Percentiles rank a stretch among this genome's conserved stretches.
Conservation (phyloP, 768 basidiomycete species). For the Lactarius quietus region DNA sequence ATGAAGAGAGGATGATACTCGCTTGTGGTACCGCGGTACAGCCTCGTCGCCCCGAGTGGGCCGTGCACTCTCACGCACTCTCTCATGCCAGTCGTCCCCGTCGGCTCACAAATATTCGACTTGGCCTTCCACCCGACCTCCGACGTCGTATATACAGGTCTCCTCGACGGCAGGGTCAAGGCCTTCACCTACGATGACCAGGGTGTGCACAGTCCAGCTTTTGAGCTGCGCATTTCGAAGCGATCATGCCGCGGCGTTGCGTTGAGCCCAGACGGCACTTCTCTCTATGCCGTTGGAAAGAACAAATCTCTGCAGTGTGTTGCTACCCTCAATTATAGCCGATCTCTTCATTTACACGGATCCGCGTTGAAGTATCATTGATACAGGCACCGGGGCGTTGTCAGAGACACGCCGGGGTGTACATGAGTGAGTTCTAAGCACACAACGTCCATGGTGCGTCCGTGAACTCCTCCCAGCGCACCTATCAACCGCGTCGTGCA, state of each 20-base stretch:
- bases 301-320: constrained; percentile 75
- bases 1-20: not conserved
- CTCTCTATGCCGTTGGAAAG: constrained; percentile 79
- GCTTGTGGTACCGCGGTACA: not conserved
- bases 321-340: constrained; percentile 6
- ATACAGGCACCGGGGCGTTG: constrained; percentile 54
- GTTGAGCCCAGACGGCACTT: constrained; percentile 61
- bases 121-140: constrained; percentile 78
- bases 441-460: constrained; percentile 15
- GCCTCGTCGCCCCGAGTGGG: not conserved
- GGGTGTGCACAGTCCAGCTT: constrained; percentile 52
- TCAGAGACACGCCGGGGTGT: constrained; percentile 47
- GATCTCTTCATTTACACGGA: constrained; percentile 7
- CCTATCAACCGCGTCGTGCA: constrained; percentile 84
- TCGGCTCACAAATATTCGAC: constrained; percentile 84
- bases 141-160: constrained; percentile 68
- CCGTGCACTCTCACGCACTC: not conserved
- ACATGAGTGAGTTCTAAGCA: constrained; percentile 58
- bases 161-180: constrained; percentile 80
- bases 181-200: constrained; percentile 77
- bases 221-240: constrained; percentile 72
- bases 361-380: constrained; percentile 51
- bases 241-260: constrained; percentile 77
- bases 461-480: constrained; percentile 43
- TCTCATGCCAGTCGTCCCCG: constrained; percentile 57